Evolutionary conservation across 169 alveolate species (phyloP).

Genomic region (Plasmodium sp.): DNA sequence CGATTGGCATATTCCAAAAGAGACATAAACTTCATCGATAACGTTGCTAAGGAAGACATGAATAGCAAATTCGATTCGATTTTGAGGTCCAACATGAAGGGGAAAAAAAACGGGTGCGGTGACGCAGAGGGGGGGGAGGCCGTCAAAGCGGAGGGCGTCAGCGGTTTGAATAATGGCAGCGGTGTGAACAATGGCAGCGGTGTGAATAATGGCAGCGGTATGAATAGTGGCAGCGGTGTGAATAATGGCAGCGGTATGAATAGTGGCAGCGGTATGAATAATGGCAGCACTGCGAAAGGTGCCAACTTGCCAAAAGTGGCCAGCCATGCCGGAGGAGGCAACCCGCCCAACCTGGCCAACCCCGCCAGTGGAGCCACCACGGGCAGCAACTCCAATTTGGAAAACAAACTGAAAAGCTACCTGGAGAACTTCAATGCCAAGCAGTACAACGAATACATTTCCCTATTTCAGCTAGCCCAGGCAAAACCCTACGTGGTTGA

Average conservation of each 20-base stretch:
- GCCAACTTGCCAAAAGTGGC: neutral
- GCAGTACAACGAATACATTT: constrained; percentile 58
- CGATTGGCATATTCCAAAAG: constrained; percentile 54
- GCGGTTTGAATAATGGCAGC: neutral
- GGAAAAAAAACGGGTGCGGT: neutral
- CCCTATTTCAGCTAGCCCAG: constrained; percentile 68
- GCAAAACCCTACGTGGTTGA: constrained; percentile 77
- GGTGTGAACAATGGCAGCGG: neutral
- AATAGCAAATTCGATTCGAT: constrained; percentile 17
- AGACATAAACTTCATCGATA: constrained; percentile 2
- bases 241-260: neutral
- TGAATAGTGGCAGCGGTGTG: neutral
- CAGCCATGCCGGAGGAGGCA: neutral
- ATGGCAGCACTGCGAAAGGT: neutral
- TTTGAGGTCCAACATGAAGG: neutral
- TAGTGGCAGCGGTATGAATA: neutral
- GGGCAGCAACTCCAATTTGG: neutral
- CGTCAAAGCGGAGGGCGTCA: neutral
- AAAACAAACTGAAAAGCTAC: constrained; percentile 37
- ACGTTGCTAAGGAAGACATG: neutral
- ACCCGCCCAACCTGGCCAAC: neutral
- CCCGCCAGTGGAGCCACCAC: neutral
- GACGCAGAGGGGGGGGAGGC: neutral
- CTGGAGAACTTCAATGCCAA: constrained; percentile 29
- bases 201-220: neutral